phyloP scores from a whole-genome alignment of 345 rosid genomes.

The Syzygium aromaticum region DNA sequence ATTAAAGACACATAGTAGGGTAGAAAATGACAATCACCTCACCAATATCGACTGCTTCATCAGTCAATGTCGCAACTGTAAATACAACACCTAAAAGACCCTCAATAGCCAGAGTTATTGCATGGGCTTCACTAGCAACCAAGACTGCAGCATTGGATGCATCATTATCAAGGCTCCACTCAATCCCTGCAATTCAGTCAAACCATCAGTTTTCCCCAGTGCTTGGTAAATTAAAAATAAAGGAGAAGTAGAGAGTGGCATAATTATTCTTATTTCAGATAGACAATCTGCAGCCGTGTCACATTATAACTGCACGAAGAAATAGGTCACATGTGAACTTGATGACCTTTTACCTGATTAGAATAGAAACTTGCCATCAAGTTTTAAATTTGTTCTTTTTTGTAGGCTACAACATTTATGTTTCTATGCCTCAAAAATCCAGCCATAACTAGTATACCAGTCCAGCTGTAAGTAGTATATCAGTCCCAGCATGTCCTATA shows the following conservation, averaged over 20 bases:
- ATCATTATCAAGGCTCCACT: slow-evolving; percentile 98
- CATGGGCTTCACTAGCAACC: slow-evolving; percentile 99
- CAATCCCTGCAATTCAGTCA: slow-evolving; percentile 55
- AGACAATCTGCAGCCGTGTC: background rate
- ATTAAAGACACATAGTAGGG: background rate
- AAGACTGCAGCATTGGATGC: slow-evolving; percentile 93
- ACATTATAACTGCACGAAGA: background rate
- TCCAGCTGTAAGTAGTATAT: background rate
- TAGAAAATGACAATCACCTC: slow-evolving; percentile 48
- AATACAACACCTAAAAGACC: slow-evolving; percentile 89
- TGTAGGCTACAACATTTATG: background rate
- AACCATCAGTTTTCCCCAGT: background rate
- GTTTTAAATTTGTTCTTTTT: background rate
- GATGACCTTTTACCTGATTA: background rate
- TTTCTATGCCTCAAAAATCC: background rate
- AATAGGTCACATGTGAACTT: background rate
- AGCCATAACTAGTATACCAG: background rate
- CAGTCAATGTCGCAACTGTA: slow-evolving; percentile 93
- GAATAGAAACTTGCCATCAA: background rate
- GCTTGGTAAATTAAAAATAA: background rate
- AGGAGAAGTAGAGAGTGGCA: background rate
- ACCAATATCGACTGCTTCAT: slow-evolving; percentile 87
- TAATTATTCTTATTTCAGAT: background rate
- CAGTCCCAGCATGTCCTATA: background rate
- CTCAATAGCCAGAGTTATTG: slow-evolving; percentile 89